Evolutionary conservation across 2,329 filamentous ascomycete genomes (phyloP).

Genomic region (Fusarium newnesense): DNA sequence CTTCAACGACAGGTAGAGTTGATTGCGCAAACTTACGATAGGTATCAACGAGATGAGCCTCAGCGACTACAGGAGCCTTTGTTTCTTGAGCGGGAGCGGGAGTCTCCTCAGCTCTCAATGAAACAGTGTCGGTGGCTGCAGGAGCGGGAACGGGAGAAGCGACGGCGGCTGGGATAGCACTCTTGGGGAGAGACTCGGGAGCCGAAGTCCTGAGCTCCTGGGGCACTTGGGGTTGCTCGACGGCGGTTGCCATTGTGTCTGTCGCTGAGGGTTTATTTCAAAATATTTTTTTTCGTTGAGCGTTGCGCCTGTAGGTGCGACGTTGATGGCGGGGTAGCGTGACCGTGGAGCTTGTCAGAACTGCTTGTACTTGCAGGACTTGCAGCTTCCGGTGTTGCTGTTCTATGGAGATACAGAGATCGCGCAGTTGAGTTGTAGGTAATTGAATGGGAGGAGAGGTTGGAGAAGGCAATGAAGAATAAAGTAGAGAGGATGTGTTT

Average conservation of each 20-base stretch:
- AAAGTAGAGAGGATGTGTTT: conserved; percentile 8
- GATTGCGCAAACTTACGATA: conserved; percentile 63
- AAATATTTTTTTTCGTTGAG: conserved; percentile 32
- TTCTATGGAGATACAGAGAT: conserved; percentile 21
- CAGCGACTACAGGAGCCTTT: conserved; percentile 71
- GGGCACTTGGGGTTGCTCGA: conserved; percentile 38
- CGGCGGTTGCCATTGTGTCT: conserved; percentile 41
- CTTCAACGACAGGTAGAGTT: not conserved
- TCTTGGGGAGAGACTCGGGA: conserved; percentile 27
- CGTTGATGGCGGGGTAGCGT: conserved; percentile 44
- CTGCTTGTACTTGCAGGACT: conserved; percentile 41
- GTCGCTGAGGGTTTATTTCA: conserved; percentile 18
- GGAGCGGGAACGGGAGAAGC: conserved; percentile 28
- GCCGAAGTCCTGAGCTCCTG: conserved; percentile 27
- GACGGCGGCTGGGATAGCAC: conserved; percentile 21
- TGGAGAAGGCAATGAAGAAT: conserved; percentile 3
- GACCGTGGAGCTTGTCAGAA: conserved; percentile 43
- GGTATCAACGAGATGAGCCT: conserved; percentile 81
- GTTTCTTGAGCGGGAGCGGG: conserved; percentile 6
- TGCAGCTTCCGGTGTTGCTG: conserved; percentile 43
- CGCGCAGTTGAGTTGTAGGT: conserved; percentile 21
- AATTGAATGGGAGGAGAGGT: not conserved
- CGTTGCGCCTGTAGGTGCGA: conserved; percentile 35
- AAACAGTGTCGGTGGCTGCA: conserved; percentile 25
- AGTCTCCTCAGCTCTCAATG: conserved; percentile 16